Percentiles rank a stretch among this genome's conserved stretches.
phyloP scores from a whole-genome alignment of 129 eudicot species.

The Arctium minus region DNA sequence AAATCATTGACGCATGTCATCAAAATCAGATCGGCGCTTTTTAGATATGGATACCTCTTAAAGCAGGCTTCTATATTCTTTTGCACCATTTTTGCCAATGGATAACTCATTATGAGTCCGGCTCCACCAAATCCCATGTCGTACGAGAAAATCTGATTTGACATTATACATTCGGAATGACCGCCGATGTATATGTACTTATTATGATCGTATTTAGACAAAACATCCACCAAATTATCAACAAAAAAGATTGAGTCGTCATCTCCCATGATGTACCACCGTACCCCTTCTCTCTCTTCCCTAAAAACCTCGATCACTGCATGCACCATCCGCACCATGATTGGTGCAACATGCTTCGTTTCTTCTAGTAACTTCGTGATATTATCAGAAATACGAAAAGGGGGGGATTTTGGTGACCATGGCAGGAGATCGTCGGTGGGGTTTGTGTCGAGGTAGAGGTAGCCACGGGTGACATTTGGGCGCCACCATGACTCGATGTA shows the following conservation, averaged over 20 bases:
- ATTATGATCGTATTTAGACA: constrained; percentile 39
- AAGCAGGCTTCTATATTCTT: constrained; percentile 39
- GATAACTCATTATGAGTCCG: constrained; percentile 46
- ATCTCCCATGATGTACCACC: constrained; percentile 58
- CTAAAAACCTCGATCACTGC: constrained; percentile 42
- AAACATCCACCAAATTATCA: constrained; percentile 40
- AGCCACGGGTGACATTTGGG: constrained; percentile 41
- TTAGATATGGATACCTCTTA: constrained; percentile 19
- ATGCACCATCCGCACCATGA: constrained; percentile 35
- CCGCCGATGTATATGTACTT: constrained; percentile 44
- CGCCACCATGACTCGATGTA: constrained; percentile 61
- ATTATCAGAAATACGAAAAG: constrained; percentile 33
- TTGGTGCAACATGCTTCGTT: constrained; percentile 25
- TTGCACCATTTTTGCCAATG: constrained; percentile 40
- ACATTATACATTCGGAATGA: constrained; percentile 34
- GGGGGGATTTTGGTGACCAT: constrained; percentile 44
- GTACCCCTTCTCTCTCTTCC: constrained; percentile 33
- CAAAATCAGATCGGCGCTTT: constrained; percentile 21
- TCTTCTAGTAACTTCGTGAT: constrained; percentile 21
- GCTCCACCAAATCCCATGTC: constrained; percentile 53
- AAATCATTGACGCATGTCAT: constrained; percentile 33
- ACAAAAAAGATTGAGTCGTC: constrained; percentile 43
- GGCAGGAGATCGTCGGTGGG: constrained; percentile 40
- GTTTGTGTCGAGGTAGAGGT: constrained; percentile 32
- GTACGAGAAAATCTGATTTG: constrained; percentile 38